phyloP scores from a whole-genome alignment of 1,284 basidiomycete species.

The Austroboletus niveus region DNA sequence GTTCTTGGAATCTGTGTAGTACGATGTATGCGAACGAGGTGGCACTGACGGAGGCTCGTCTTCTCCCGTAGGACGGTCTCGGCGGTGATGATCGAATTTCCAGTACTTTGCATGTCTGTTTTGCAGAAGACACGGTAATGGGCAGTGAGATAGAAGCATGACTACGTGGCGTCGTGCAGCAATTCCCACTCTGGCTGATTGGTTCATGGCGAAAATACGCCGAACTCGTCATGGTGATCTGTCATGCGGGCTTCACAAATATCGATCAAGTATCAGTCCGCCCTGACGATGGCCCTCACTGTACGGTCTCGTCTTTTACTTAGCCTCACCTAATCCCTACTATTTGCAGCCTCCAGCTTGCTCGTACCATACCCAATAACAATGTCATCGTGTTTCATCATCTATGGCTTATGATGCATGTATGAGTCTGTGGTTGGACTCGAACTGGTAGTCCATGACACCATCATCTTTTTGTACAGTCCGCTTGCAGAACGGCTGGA shows the following conservation, averaged over 20 bases:
- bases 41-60: not conserved
- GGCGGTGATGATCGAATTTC: not conserved
- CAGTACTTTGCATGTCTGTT: not conserved
- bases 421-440: too few species aligned
- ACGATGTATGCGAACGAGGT: not conserved
- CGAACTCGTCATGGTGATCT: slow-evolving; percentile 8
- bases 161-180: slow-evolving; percentile 10
- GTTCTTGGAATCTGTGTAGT: not conserved
- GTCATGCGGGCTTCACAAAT: slow-evolving; percentile 17
- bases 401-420: too few species aligned
- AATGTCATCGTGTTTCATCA: too few species aligned
- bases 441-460: too few species aligned
- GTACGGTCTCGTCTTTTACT: not conserved
- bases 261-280: slow-evolving; percentile 21
- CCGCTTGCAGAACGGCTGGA: too few species aligned
- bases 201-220: slow-evolving; percentile 10
- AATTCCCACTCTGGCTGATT: slow-evolving; percentile 25
- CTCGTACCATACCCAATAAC: too few species aligned
- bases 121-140: slow-evolving; percentile 7
- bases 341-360: too few species aligned
- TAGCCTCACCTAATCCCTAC: too few species aligned
- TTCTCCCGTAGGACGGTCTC: not conserved
- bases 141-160: slow-evolving; percentile 17
- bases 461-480: too few species aligned
- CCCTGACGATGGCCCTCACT: not conserved